Evolutionary conservation across 352 stramenopile species (phyloP), one percentile per base, ranked within the genome.

Genomic region (Phytophthora chlamydospora): DNA sequence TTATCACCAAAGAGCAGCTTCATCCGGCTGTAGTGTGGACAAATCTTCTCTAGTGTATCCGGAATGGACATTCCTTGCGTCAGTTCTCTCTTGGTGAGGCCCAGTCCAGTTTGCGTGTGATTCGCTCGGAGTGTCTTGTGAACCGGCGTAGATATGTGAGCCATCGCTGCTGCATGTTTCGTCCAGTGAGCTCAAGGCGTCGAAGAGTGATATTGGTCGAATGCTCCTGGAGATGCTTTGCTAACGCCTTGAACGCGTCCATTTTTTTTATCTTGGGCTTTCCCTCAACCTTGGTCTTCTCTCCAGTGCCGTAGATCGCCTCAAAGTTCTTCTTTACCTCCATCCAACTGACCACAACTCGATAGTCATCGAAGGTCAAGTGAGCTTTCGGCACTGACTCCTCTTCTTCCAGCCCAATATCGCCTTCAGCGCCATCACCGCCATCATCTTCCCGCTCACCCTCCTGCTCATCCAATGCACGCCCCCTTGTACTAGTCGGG

Each of bases 281-380:
- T 45, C 41, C 35, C 2, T 45, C 58, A 12, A 60, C 50, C 1
- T 31, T 40, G 24, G 35, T 56, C 38, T 63, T 55, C 12, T 34
- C 40, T 8, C 34, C 34, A 10, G 21, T 56, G 5, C 46, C 39
- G 19, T 68, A 41, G 16, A 60, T 60, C 0, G 45, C 50, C 3
- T 40, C 2, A 10, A 64, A 66, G n/a, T 72, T 66, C 2, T 42
- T 16, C 17, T 33, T 27, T 6, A 63, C 42, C 32, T 72, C 57
- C 50, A 72, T 68, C 63, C 57, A 72, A 41, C 24, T 66, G 6
- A 71, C 48, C 9, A 71, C 13, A 42, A 66, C 17, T 21, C 35
- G 46, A 16, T 66, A 62, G 31, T 62, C 43, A 19, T 61, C 35
- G 10, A 16, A 13, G 12, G 39, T 47, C 6, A 66, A 9, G 29